Percentiles rank a stretch among this genome's conserved stretches.
Conservation (phyloP, 75 land plant species). For the Chamaecyparis obtusa region DNA sequence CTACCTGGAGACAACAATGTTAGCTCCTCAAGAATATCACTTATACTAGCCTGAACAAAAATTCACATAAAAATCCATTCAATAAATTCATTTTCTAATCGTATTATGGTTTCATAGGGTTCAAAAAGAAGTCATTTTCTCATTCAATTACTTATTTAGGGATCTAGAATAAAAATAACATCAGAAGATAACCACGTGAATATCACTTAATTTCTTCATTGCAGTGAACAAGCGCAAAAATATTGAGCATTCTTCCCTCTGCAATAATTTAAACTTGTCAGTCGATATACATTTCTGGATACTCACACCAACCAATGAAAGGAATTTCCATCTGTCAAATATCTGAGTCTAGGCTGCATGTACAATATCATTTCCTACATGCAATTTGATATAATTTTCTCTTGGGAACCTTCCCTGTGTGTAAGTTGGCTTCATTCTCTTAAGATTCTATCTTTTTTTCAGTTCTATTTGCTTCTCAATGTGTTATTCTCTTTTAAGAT, state of each 20-base stretch:
- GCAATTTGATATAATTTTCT: neutral
- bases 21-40: neutral
- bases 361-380: neutral
- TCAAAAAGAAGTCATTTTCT: neutral
- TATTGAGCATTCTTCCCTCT: neutral
- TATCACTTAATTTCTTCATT: neutral
- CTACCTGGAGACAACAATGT: conserved; percentile 19
- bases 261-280: neutral
- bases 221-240: neutral
- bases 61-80: neutral
- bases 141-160: neutral
- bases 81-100: neutral
- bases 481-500: neutral
- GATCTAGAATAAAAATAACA: neutral
- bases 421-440: neutral
- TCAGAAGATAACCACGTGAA: neutral
- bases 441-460: neutral
- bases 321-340: neutral
- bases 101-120: neutral
- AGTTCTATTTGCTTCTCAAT: neutral
- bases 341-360: neutral
- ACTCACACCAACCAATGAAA: neutral
- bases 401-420: neutral
- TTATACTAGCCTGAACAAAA: neutral
- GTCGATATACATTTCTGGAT: neutral